These are phyloP conservation scores for Leccinum pachyderme DNA, from an alignment of 1,284 basidiomycete species.

Conservation along the genomic window DNA sequence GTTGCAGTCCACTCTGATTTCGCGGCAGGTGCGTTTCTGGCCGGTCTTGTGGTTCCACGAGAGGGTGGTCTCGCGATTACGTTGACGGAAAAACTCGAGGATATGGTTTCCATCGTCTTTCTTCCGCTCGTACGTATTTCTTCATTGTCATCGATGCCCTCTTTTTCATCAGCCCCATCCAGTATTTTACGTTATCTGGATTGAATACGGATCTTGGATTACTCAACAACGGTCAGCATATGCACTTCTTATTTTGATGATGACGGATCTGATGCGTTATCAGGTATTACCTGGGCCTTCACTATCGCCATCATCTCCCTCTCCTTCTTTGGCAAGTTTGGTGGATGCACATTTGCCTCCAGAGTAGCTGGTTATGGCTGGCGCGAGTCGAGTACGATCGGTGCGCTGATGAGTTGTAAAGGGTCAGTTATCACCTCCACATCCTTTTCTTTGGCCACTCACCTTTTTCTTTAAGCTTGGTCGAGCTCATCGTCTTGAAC, in stretches of 20 bases:
- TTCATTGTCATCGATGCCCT: constrained; percentile 11
- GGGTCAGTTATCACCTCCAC: constrained; percentile 49
- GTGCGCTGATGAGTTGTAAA: constrained; percentile 94
- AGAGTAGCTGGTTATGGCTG: constrained; percentile 67
- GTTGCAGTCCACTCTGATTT: constrained; percentile 36
- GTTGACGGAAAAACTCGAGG: constrained; percentile 81
- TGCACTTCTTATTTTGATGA: background rate
- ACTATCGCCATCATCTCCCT: constrained; percentile 78
- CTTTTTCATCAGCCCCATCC: constrained; percentile 4
- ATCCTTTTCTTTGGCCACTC: background rate
- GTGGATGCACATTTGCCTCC: constrained; percentile 72
- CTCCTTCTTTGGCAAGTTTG: constrained; percentile 84
- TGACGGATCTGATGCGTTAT: background rate
- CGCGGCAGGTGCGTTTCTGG: constrained; percentile 72
- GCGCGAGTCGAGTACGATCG: constrained; percentile 84
- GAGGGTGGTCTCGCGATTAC: constrained; percentile 83
- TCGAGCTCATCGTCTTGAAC: constrained; percentile 94
- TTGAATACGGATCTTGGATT: constrained; percentile 85
- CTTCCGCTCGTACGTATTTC: constrained; percentile 67
- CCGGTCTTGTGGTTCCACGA: constrained; percentile 87
- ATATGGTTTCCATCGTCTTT: constrained; percentile 78
- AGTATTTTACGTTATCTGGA: constrained; percentile 89
- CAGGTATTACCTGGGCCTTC: constrained; percentile 89
- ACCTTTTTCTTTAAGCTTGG: constrained; percentile 48
- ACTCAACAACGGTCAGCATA: constrained; percentile 57